Base-by-base conservation (phyloP, 768 basidiomycete species). In the Boletus tylopilopsis region DNA sequence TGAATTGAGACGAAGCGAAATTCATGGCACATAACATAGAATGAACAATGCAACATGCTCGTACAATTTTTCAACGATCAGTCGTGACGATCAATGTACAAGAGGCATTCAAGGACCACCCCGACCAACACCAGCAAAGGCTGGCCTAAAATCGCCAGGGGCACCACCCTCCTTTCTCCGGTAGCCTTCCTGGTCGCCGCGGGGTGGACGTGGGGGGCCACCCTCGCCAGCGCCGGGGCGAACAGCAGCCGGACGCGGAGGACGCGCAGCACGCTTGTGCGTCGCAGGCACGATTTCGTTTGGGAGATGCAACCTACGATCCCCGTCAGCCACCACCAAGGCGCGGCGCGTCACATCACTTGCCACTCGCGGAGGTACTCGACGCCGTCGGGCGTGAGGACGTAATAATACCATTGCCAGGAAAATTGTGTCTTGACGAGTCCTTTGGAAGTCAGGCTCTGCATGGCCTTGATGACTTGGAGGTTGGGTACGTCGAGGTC, bases 331-430 rank as follows among this genome's bases (percentile, higher is more conserved):
- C n/a, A n/a, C n/a, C n/a, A n/a, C n/a, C n/a, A n/a, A n/a, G n/a
- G n/a, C n/a, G n/a, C n/a, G n/a, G n/a, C n/a, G n/a, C n/a, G n/a
- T n/a, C n/a, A n/a, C n/a, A n/a, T n/a, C n/a, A n/a, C n/a, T n/a
- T n/a, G n/a, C 77, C 87, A 94, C 74, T 95, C 93, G 57, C 95
- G 87, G 71, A 98, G 88, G 76, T 89, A 95, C 61, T 95, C 93
- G 57, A 98, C 86, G 65, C 96, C 96, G 72, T 98, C 96, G 45
- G 92, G 86, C 62, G 94, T 99, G 66, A 99, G 80, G 65, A 84
- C 81, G 76, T 98, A 99, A 77, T 98, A 99, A 76, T 96, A 99
- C 80, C 84, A 96, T 68, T 97, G 94, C 96, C 96, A 99, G 42
- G 89, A 93, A 80, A 98, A 98, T 69, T 93, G 95, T 60, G 96